A percentile compares a stretch with the other conserved stretches of the same genome.
Conservation (phyloP, 2,329 filamentous ascomycete species). For the Fusarium albidum region DNA sequence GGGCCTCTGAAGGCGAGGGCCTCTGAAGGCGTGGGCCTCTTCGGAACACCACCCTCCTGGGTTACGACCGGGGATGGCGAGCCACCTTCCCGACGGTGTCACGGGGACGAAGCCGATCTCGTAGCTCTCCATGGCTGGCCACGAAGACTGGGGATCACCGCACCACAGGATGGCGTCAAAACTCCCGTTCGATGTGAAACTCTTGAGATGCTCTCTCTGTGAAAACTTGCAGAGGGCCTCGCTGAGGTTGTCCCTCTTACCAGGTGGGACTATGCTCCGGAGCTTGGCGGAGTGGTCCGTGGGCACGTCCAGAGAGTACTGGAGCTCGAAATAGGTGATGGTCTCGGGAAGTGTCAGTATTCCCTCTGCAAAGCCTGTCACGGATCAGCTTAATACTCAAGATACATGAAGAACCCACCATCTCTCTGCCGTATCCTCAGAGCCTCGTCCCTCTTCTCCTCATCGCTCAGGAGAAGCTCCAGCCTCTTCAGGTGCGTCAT, state of each 20-base stretch:
- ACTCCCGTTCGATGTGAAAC: slow-evolving; percentile 5
- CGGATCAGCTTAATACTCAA: no score
- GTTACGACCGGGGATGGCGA: neutral
- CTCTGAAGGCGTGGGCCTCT: slow-evolving; percentile 10
- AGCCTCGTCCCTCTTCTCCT: neutral
- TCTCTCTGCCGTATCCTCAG: slow-evolving; percentile 2
- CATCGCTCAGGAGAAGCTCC: slow-evolving; percentile 15
- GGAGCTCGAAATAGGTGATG: slow-evolving; percentile 7
- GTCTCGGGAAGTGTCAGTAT: neutral
- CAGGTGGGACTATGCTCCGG: neutral
- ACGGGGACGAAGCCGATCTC: slow-evolving; percentile 7
- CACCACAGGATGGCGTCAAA: slow-evolving; percentile 14
- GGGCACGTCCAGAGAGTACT: slow-evolving; percentile 7
- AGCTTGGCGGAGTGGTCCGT: neutral
- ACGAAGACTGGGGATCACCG: neutral
- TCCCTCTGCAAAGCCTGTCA: neutral
- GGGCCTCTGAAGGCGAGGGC: slow-evolving; percentile 14
- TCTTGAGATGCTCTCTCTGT: neutral
- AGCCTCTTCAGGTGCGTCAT: slow-evolving; percentile 8
- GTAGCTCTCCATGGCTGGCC: slow-evolving; percentile 10
- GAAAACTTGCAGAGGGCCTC: slow-evolving; percentile 16
- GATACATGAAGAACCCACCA: neutral
- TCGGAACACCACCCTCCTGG: neutral
- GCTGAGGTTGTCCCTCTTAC: neutral
- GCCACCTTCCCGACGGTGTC: slow-evolving; percentile 10